Evolutionary conservation across 768 basidiomycete species (phyloP).

Genomic region (Auriscalpium vulgare): DNA sequence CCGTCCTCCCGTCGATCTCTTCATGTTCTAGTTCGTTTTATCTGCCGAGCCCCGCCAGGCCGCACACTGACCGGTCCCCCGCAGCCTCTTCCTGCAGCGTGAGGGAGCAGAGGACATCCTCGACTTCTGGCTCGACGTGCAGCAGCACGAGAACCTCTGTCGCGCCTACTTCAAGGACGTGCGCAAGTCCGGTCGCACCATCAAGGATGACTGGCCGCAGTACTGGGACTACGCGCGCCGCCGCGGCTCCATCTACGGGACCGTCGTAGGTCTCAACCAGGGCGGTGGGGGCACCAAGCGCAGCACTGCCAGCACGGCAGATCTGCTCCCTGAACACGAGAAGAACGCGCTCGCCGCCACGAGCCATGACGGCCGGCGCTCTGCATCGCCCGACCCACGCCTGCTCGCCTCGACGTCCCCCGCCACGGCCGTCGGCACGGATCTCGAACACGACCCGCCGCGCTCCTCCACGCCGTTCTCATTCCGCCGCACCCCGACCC

Average conservation of each 20-base stretch:
- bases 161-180: constrained; percentile 99
- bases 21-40: constrained; percentile 91
- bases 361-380: constrained; percentile 47
- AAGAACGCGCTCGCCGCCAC: constrained; percentile 53
- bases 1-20: constrained; percentile 91
- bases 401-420: constrained; percentile 45
- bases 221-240: constrained; percentile 93
- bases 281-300: constrained; percentile 54
- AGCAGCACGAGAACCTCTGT: constrained; percentile 98
- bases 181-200: constrained; percentile 84
- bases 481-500: constrained; percentile 64
- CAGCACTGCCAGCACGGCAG: constrained; percentile 76
- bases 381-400: constrained; percentile 32
- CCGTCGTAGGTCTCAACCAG: constrained; percentile 70
- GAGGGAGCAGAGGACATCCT: constrained; percentile 95
- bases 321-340: constrained; percentile 57
- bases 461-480: constrained; percentile 80
- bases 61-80: not conserved
- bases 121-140: constrained; percentile 98
- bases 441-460: constrained; percentile 33
- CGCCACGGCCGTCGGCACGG: constrained; percentile 34
- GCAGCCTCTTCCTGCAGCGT: constrained; percentile 88
- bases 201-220: constrained; percentile 98
- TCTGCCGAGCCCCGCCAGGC: not conserved
- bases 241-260: constrained; percentile 89